Percentiles rank a stretch among this genome's conserved stretches.
These are phyloP conservation scores for Fusarium globosum DNA, from an alignment of 2,329 filamentous ascomycete species.

Conservation along the genomic window DNA sequence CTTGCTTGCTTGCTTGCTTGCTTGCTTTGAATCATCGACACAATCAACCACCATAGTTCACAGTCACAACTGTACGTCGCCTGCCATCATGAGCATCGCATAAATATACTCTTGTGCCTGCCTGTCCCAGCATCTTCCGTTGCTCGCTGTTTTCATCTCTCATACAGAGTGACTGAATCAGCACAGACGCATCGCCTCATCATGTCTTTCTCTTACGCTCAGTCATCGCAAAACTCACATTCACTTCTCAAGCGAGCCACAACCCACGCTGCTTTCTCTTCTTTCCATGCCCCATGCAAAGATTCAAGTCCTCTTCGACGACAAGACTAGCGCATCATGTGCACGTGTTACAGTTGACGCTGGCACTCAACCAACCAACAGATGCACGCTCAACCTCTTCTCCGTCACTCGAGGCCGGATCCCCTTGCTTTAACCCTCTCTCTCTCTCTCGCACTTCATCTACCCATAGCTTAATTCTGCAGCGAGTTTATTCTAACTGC, in stretches of 20 bases:
- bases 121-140: neutral
- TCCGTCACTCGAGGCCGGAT: neutral
- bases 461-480: conserved; percentile 2
- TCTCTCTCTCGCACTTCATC: conserved; percentile 15
- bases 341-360: conserved; percentile 10
- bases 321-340: conserved; percentile 19
- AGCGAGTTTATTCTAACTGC: conserved; percentile 37
- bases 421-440: neutral
- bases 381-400: conserved; percentile 15
- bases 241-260: conserved; percentile 33
- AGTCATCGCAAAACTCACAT: conserved; percentile 23
- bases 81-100: conserved; percentile 14
- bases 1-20: neutral
- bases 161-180: conserved; percentile 43
- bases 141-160: conserved; percentile 10
- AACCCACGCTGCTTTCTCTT: neutral
- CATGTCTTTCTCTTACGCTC: neutral
- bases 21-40: conserved; percentile 7
- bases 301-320: neutral
- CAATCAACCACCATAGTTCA: neutral
- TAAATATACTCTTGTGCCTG: conserved; percentile 1
- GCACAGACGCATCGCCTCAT: conserved; percentile 6
- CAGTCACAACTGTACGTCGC: conserved; percentile 9
- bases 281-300: conserved; percentile 7
- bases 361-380: neutral